Evolutionary conservation across 78 protist genomes (phyloP), one percentile per base, ranked within the genome.

Genomic region (Speleostelium caveatum): DNA sequence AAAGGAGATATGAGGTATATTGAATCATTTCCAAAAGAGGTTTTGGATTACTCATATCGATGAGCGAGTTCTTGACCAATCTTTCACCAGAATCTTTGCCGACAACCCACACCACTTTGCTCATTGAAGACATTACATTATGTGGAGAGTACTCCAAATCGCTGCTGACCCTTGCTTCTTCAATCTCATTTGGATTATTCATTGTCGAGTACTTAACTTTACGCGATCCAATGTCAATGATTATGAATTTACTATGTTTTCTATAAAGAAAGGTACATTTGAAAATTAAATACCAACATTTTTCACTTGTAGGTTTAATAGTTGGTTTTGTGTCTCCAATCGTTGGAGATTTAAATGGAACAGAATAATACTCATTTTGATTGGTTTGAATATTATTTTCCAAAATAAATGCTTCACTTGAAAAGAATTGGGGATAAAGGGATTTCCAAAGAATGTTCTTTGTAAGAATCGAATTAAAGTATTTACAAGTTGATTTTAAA

Each of bases 131-230:
- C 87, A 78, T 78, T 6, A 62, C 87, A 66, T 78, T 66, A 41
- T 78, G 87, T 24, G 87, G 87, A 22, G 73, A 24, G 53, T 78
- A 78, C 17, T 78, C 76, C 17, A 51, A 38, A 66, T 68, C 75
- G 14, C 21, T 36, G 26, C 76, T 59, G 14, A 32, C 87, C 26
- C 66, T 41, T 8, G 51, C 32, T 49, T 72, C 35, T 22, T 4
- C 2, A 16, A 76, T 22, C 38, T 33, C 6, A 17, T 24, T 30
- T 28, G 33, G 4, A 17, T n/a, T 3, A 22, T 22, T 38, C n/a
- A n/a, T n/a, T 4, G 2, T 19, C n/a, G 75, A 55, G 12, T 36
- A 5, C 36, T 78, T 78, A 22, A 62, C 59, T 21, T 17, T 1
- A 0, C 65, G 53, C 0, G 61, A 26, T 7, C 87, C 87, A 17